Base-by-base conservation (phyloP, 345 rosid species). In the Linum tenue region DNA sequence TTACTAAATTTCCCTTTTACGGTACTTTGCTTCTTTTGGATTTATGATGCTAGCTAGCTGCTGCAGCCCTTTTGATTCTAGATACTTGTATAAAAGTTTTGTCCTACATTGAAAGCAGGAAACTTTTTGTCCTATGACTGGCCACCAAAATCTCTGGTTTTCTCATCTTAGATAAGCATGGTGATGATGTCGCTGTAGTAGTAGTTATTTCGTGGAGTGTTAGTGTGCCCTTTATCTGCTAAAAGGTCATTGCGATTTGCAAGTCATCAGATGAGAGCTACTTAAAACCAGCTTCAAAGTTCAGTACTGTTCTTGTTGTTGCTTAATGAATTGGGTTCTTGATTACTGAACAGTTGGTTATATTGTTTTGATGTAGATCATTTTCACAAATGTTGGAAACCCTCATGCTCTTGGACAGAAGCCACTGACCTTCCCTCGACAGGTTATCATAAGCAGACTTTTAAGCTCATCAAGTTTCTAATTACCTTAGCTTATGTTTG, bases 341-440 rank as follows among this genome's bases (percentile, higher is more conserved):
- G 14, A 48, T 1, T 16, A 36, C 10, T 40, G 67, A 75, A 69
- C 59, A 70, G 35, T 39, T 36, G 48, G 67, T 6, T 62, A 43
- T 71, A 6, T 66, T 77, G 42, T 37, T 67, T 41, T 41, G 44
- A 4, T 56, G 70, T 82, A 94, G 99, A 94, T 94, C 70, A 86
- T 94, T 72, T 94, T 94, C 80, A 94, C 99, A 59, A 94, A 94
- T 78, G 97, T 94, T 59, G 99, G 99, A 71, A 90, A 94, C 68
- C 99, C 99, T 76, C 99, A 94, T 77, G 99, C 99, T 69, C 80
- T 90, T 50, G 97, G 97, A 67, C 99, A 94, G 86, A 94, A 85
- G 84, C 99, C 96, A 2, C 62, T 94, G 72, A 88, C 86, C 55
- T 94, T 94, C 67, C 91, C 99, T 75, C 97, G 97, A 36, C 99